phyloP scores from a whole-genome alignment of 805 yeast genomes.

The Tetrapisispora namnaoensis region DNA sequence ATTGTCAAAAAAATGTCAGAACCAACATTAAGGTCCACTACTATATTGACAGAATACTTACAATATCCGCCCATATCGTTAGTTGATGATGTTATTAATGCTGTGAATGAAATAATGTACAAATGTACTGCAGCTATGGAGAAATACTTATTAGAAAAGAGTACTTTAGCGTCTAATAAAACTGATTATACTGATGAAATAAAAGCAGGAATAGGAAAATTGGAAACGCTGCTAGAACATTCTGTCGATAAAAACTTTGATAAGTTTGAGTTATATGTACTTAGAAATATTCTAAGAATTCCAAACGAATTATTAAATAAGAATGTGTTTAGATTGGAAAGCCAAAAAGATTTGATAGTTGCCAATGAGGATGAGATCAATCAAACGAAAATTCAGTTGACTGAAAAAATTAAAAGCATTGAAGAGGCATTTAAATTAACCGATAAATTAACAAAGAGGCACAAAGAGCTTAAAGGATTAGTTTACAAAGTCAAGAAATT shows the following conservation, averaged over 20 bases:
- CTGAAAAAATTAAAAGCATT: conserved; percentile 14
- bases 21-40: conserved; percentile 33
- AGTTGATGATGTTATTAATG: conserved; percentile 80
- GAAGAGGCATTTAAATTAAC: conserved; percentile 15
- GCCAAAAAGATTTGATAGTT: conserved; percentile 47
- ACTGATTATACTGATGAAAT: conserved; percentile 42
- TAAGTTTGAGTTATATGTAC: conserved; percentile 70
- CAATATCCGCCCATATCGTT: conserved; percentile 77
- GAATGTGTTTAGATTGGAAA: conserved; percentile 60
- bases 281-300: conserved; percentile 64
- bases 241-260: conserved; percentile 77
- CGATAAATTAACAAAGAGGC: conserved; percentile 11
- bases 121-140: conserved; percentile 75
- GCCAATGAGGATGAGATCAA: conserved; percentile 7
- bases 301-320: conserved; percentile 54
- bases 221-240: conserved; percentile 67
- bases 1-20: conserved; percentile 23
- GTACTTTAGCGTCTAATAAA: conserved; percentile 9
- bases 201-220: conserved; percentile 65
- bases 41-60: conserved; percentile 71
- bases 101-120: conserved; percentile 75
- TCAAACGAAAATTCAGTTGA: conserved; percentile 8
- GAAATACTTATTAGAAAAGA: conserved; percentile 37
- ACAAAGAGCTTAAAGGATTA: conserved; percentile 10
- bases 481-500: conserved; percentile 18